Evolutionary conservation across 192 early-diverging fungal species (phyloP).

Genomic region (Geranomyces variabilis): DNA sequence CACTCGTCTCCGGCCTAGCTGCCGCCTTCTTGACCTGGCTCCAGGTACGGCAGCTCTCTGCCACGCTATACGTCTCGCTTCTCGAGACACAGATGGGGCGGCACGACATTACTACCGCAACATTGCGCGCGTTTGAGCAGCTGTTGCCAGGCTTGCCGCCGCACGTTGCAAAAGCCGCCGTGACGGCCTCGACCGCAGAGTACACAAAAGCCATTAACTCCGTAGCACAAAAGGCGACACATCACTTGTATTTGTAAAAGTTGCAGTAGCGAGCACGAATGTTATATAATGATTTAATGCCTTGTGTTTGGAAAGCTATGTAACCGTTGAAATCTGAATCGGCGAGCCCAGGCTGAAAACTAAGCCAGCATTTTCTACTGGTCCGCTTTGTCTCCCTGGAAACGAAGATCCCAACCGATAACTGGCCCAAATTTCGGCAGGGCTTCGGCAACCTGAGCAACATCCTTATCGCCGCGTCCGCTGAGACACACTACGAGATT

Average conservation of each 20-base stretch:
- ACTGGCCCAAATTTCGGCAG: conserved; percentile 87
- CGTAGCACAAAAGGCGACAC: neutral
- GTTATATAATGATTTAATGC: too few relatives aligned
- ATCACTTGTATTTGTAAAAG: conserved; percentile 7
- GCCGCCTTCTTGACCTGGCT: conserved; percentile 13
- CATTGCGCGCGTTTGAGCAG: neutral
- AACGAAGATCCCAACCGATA: conserved; percentile 76
- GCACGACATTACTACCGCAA: conserved; percentile 1
- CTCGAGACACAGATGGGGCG: conserved; percentile 4
- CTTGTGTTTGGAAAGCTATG: too few relatives aligned
- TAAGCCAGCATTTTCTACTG: neutral
- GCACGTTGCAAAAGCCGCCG: neutral
- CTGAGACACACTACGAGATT: conserved; percentile 88
- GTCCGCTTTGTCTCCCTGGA: conserved; percentile 9
- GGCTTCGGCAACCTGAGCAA: conserved; percentile 87
- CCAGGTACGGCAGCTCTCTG: neutral
- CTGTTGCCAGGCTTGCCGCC: neutral
- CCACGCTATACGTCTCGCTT: neutral
- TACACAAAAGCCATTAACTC: neutral
- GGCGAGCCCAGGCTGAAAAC: too few relatives aligned
- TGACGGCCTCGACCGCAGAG: neutral
- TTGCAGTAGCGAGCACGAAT: too few relatives aligned
- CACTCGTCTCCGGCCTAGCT: neutral
- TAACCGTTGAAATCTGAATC: too few relatives aligned
- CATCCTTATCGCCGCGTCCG: conserved; percentile 98